A percentile compares a stretch with the other conserved stretches of the same genome.
Evolutionary conservation across 2,329 filamentous ascomycete genomes (phyloP).

Genomic region (Leptoxyphium fumago): DNA sequence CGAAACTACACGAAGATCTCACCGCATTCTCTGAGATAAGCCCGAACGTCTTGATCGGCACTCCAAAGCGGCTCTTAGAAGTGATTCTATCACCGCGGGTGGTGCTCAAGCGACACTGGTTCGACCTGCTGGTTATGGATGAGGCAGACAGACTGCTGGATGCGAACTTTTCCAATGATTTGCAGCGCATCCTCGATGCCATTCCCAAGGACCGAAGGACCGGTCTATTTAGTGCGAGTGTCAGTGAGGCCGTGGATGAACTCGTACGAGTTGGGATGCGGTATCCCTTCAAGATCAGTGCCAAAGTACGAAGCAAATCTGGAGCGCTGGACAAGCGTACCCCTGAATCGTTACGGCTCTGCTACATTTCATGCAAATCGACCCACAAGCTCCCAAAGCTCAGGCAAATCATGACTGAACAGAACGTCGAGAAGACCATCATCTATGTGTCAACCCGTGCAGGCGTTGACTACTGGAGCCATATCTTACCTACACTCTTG

Average conservation of each 20-base stretch:
- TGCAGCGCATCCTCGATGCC: slow-evolving; percentile 69
- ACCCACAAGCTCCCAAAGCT: slow-evolving; percentile 69
- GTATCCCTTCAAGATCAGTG: slow-evolving; percentile 88
- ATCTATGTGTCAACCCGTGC: slow-evolving; percentile 89
- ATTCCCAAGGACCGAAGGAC: slow-evolving; percentile 89
- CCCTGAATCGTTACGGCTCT: slow-evolving; percentile 84
- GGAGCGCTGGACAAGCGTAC: slow-evolving; percentile 74
- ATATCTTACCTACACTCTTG: slow-evolving; percentile 60
- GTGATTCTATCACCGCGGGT: slow-evolving; percentile 59
- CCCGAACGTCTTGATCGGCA: slow-evolving; percentile 80
- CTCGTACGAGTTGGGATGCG: slow-evolving; percentile 82
- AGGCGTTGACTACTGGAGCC: slow-evolving; percentile 84
- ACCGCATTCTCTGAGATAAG: slow-evolving; percentile 69
- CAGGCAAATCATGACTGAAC: slow-evolving; percentile 49
- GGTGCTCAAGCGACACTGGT: slow-evolving; percentile 29
- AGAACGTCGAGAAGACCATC: slow-evolving; percentile 62
- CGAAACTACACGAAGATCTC: slow-evolving; percentile 70
- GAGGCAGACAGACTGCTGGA: slow-evolving; percentile 89
- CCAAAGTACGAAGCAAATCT: slow-evolving; percentile 68
- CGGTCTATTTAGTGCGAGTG: slow-evolving; percentile 84
- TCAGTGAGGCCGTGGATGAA: slow-evolving; percentile 89
- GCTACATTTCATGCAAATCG: slow-evolving; percentile 61
- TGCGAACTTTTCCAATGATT: slow-evolving; percentile 80
- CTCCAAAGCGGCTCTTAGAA: slow-evolving; percentile 78
- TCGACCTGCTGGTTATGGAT: slow-evolving; percentile 84